phyloP scores from a whole-genome alignment of 1,284 basidiomycete species.

The Rhodotorula sp. region DNA sequence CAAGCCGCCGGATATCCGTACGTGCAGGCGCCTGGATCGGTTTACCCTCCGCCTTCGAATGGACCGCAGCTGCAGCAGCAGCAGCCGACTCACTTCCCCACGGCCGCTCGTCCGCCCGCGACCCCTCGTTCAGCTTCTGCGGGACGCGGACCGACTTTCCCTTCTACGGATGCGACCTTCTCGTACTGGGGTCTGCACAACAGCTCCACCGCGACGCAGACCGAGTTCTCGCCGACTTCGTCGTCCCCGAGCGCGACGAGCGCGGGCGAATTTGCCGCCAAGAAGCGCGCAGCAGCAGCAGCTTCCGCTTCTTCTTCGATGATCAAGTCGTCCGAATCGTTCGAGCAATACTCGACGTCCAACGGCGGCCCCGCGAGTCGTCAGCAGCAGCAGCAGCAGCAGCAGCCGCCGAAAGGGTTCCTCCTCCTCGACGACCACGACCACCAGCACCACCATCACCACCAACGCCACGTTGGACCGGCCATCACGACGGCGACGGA shows the following conservation, averaged over 20 bases:
- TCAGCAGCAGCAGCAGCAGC: neutral
- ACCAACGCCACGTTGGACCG: no score
- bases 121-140: neutral
- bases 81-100: neutral
- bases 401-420: neutral
- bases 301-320: neutral
- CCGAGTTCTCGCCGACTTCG: neutral
- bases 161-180: neutral
- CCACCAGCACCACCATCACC: no score
- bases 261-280: conserved; percentile 1
- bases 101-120: neutral
- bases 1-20: no score
- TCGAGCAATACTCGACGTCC: neutral
- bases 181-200: neutral
- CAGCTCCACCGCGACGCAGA: neutral
- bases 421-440: neutral
- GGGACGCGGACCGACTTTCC: no score
- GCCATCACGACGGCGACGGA: no score
- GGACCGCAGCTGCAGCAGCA: neutral
- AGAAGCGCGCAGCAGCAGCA: neutral
- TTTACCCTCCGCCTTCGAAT: no score
- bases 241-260: neutral
- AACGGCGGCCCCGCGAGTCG: neutral
- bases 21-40: no score
- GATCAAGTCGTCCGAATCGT: neutral